phyloP scores from a whole-genome alignment of 2,329 filamentous ascomycete species.

The Didymella exigua region DNA sequence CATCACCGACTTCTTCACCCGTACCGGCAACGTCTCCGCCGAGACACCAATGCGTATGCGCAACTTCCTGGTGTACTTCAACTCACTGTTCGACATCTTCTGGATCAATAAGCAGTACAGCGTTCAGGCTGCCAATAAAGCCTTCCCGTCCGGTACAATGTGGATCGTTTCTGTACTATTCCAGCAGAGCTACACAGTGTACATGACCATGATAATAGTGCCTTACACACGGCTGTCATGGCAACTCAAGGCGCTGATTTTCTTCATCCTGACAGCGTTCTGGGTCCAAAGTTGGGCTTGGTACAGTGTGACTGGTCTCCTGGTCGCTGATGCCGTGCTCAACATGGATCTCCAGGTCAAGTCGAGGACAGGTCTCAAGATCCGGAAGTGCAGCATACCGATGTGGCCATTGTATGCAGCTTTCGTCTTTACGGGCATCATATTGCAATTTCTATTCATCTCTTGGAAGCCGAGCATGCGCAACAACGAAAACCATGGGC shows the following conservation, averaged over 20 bases:
- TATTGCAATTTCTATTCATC: constrained; percentile 54
- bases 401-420: constrained; percentile 43
- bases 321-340: constrained; percentile 56
- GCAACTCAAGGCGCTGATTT: constrained; percentile 49
- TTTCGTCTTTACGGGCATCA: constrained; percentile 43
- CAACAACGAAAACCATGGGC: constrained; percentile 48
- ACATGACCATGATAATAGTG: constrained; percentile 56
- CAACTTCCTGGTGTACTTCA: constrained; percentile 52
- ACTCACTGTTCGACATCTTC: constrained; percentile 56
- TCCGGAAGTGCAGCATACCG: constrained; percentile 21
- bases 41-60: constrained; percentile 42
- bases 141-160: constrained; percentile 54
- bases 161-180: constrained; percentile 55
- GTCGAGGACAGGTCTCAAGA: constrained; percentile 23
- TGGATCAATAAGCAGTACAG: constrained; percentile 51
- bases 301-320: constrained; percentile 52
- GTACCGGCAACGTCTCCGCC: constrained; percentile 49
- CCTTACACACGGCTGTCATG: constrained; percentile 51
- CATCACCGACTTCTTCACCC: constrained; percentile 48
- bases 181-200: constrained; percentile 55
- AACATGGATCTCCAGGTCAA: constrained; percentile 49
- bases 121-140: constrained; percentile 49
- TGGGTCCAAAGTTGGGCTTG: constrained; percentile 57
- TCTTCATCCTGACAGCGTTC: constrained; percentile 53
- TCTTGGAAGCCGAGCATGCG: constrained; percentile 46